Conservation (phyloP, 805 yeast genomes). For the Naumovozyma castellii region DNA sequence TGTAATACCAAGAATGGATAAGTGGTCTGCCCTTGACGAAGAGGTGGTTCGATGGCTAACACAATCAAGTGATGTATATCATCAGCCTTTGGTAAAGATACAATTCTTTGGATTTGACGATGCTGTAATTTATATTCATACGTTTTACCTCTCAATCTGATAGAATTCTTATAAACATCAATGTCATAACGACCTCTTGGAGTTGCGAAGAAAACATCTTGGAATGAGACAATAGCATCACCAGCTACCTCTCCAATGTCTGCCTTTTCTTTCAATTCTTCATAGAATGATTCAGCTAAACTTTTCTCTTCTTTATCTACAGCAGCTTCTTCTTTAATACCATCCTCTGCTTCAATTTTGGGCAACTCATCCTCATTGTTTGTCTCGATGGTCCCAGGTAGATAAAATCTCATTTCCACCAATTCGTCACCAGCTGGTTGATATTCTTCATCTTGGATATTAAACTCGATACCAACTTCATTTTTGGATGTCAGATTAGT, state of each 20-base stretch:
- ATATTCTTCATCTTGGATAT: conserved; percentile 43
- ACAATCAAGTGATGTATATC: conserved; percentile 82
- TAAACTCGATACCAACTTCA: conserved; percentile 87
- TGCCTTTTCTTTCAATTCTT: conserved; percentile 84
- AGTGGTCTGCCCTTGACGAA: conserved; percentile 96
- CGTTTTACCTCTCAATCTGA: conserved; percentile 92
- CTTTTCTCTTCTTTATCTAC: conserved; percentile 33
- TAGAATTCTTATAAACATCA: conserved; percentile 79
- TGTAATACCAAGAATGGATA: conserved; percentile 89
- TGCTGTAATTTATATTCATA: conserved; percentile 94
- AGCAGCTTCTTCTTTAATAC: conserved; percentile 13
- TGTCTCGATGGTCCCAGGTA: conserved; percentile 70
- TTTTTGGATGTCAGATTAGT: conserved; percentile 84
- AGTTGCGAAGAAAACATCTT: conserved; percentile 83
- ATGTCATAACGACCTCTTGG: conserved; percentile 98
- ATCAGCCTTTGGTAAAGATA: conserved; percentile 89
- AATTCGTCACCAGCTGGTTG: conserved; percentile 86
- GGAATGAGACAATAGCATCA: conserved; percentile 86
- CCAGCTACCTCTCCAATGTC: conserved; percentile 92
- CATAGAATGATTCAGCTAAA: conserved; percentile 81
- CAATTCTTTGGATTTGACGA: conserved; percentile 79
- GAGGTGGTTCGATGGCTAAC: conserved; percentile 90
- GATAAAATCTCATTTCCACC: conserved; percentile 86
- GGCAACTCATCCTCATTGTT: conserved; percentile 35
- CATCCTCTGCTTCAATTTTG: conserved; percentile 23